phyloP scores from a whole-genome alignment of 345 rosid genomes.

The Alliaria petiolata region DNA sequence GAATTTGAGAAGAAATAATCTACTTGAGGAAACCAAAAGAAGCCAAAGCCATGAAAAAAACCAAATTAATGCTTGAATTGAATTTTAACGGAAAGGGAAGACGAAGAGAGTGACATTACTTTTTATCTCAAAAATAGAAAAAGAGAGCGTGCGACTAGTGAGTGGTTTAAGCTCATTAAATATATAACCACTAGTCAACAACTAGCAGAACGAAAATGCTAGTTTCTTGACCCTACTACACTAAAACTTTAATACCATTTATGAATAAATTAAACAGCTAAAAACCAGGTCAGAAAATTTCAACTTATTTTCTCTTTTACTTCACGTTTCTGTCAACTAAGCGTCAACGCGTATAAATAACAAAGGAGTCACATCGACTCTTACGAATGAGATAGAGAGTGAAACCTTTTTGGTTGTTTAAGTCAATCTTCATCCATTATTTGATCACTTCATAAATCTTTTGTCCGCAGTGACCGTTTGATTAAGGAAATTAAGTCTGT shows the following conservation, averaged over 20 bases:
- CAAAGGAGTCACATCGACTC: neutral
- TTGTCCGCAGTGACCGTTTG: neutral
- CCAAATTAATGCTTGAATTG: too few relatives aligned
- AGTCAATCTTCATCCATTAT: neutral
- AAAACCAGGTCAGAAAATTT: too few relatives aligned
- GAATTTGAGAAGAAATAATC: constrained; percentile 10
- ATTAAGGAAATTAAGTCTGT: neutral
- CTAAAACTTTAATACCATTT: neutral
- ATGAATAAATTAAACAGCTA: neutral
- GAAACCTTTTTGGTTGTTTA: neutral
- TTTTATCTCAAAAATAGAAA: too few relatives aligned
- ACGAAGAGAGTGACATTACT: too few relatives aligned
- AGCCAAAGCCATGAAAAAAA: neutral
- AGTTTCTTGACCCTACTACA: neutral
- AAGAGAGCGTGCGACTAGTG: constrained; percentile 5
- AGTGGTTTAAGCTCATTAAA: too few relatives aligned
- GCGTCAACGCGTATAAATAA: neutral
- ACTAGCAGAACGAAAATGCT: neutral
- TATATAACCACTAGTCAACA: constrained; percentile 3
- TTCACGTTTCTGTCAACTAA: too few relatives aligned
- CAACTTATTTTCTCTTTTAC: neutral
- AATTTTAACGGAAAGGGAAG: too few relatives aligned
- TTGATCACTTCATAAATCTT: neutral
- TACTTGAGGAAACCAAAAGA: constrained; percentile 7
- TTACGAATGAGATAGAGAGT: neutral